Conservation (phyloP, 768 basidiomycete genomes). For the Suillus plorans region DNA sequence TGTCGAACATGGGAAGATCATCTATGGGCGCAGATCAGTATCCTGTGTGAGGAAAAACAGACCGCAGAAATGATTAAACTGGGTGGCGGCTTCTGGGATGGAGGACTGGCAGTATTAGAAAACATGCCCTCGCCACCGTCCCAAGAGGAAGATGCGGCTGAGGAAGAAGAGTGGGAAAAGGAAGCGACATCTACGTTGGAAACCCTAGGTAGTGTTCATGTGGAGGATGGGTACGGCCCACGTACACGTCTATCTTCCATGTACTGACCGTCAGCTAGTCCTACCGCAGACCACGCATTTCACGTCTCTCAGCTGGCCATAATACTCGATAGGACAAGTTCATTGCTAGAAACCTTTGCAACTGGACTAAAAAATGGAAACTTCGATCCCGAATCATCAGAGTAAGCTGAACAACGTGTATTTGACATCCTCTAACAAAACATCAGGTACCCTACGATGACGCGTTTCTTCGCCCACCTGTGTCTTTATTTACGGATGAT, state of each 20-base stretch:
- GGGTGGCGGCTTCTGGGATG: slow-evolving; percentile 80
- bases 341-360: slow-evolving; percentile 70
- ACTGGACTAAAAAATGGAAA: slow-evolving; percentile 51
- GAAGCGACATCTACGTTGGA: slow-evolving; percentile 62
- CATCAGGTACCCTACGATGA: slow-evolving; percentile 64
- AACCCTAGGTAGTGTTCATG: slow-evolving; percentile 53
- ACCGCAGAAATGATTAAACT: slow-evolving; percentile 65
- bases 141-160: slow-evolving; percentile 31
- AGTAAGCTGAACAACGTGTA: slow-evolving; percentile 42
- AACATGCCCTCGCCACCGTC: slow-evolving; percentile 32
- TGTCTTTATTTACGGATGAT: slow-evolving; percentile 61
- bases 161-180: slow-evolving; percentile 61
- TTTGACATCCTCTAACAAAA: slow-evolving; percentile 11
- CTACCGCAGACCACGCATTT: slow-evolving; percentile 71
- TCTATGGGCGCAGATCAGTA: slow-evolving; percentile 86
- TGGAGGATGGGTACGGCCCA: slow-evolving; percentile 59
- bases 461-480: slow-evolving; percentile 92
- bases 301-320: slow-evolving; percentile 81
- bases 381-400: slow-evolving; percentile 47
- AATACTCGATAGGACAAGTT: slow-evolving; percentile 66
- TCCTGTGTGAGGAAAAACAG: slow-evolving; percentile 80
- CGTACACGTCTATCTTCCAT: slow-evolving; percentile 5
- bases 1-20: slow-evolving; percentile 95
- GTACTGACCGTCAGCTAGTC: slow-evolving; percentile 33
- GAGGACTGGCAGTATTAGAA: slow-evolving; percentile 48